Conservation (phyloP, 306 rosid species). For the Prunus armeniaca region DNA sequence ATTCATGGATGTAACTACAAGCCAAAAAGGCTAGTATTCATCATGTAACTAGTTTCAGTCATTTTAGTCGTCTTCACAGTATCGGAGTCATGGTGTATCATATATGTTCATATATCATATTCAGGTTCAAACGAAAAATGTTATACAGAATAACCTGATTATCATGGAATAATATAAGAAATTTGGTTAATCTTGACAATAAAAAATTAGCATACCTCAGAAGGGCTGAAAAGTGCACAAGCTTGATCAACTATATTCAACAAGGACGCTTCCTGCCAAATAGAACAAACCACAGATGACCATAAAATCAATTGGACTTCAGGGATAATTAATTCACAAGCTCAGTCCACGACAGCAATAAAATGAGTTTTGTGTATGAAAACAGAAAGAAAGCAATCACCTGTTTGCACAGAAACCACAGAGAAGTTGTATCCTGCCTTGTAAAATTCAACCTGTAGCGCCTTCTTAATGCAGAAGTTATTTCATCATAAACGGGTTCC, state of each 20-base stretch:
- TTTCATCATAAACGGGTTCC: slow-evolving; percentile 68
- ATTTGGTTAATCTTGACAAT: background rate
- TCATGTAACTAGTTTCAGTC: background rate
- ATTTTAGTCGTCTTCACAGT: background rate
- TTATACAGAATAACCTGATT: background rate
- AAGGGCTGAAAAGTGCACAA: slow-evolving; percentile 69
- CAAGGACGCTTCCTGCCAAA: slow-evolving; percentile 88
- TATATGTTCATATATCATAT: background rate
- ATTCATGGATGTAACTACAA: background rate
- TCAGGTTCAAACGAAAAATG: background rate
- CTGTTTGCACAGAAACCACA: slow-evolving; percentile 98
- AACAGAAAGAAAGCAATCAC: slow-evolving; percentile 35
- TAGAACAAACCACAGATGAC: slow-evolving; percentile 23
- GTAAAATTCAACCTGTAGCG: slow-evolving; percentile 74
- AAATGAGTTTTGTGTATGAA: background rate
- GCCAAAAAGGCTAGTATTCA: background rate
- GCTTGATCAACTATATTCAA: slow-evolving; percentile 78
- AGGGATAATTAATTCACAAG: slow-evolving; percentile 11
- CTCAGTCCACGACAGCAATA: slow-evolving; percentile 2
- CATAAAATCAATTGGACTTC: slow-evolving; percentile 11
- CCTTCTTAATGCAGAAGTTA: slow-evolving; percentile 48
- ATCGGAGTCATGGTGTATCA: background rate
- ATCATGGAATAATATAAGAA: background rate
- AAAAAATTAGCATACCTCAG: slow-evolving; percentile 52
- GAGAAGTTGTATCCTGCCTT: slow-evolving; percentile 65